These are phyloP conservation scores for Russula brevipes DNA, from an alignment of 768 basidiomycete genomes.

Conservation along the genomic window DNA sequence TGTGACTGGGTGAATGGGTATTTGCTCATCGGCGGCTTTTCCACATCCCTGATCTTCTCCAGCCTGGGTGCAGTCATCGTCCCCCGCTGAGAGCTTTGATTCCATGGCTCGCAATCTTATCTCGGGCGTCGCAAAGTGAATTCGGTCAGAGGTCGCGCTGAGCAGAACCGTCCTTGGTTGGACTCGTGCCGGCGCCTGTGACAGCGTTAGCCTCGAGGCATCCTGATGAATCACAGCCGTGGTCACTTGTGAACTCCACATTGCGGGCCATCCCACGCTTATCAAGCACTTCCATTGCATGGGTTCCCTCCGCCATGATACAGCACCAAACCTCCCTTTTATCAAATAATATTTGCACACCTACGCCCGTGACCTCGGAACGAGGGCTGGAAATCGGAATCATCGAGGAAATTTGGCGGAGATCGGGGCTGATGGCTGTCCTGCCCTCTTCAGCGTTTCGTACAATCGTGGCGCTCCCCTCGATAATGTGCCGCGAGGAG, in stretches of 20 bases:
- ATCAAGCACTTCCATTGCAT: background rate
- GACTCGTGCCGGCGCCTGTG: background rate
- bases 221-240: background rate
- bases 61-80: background rate
- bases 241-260: constrained; percentile 1
- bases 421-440: background rate
- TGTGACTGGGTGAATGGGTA: background rate
- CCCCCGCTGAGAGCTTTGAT: background rate
- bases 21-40: background rate
- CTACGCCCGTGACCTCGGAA: background rate
- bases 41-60: background rate
- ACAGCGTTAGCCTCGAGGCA: background rate
- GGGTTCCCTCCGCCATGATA: no score
- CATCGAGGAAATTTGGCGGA: background rate
- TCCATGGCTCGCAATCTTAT: background rate
- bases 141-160: background rate
- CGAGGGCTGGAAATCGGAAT: background rate
- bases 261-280: background rate
- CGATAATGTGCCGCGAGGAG: constrained; percentile 4
- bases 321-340: background rate
- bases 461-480: background rate
- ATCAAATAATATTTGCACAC: background rate
- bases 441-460: constrained; percentile 2
- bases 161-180: background rate
- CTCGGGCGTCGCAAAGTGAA: background rate